Evolutionary conservation across 345 rosid genomes (phyloP).

Genomic region (Bruguiera parviflora): DNA sequence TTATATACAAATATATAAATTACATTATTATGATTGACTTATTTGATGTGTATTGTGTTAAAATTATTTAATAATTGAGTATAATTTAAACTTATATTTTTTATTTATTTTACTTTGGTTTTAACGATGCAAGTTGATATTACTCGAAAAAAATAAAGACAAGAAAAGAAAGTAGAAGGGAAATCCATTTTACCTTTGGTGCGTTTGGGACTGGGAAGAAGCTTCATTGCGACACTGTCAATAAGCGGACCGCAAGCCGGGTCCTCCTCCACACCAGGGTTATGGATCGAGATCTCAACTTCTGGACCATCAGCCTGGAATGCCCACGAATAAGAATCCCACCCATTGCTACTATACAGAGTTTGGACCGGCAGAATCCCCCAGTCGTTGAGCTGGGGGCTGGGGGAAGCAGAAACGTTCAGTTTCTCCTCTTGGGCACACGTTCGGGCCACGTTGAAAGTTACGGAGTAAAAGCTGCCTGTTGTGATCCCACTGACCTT

Average conservation of each 20-base stretch:
- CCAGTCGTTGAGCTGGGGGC: conserved; percentile 35
- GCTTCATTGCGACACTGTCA: conserved; percentile 60
- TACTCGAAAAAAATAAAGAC: no score
- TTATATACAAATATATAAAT: no score
- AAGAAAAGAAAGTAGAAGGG: no score
- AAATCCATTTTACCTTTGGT: conserved; percentile 25
- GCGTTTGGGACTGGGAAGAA: conserved; percentile 43
- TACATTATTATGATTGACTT: no score
- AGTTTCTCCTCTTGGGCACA: conserved; percentile 81
- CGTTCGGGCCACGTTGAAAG: conserved; percentile 73
- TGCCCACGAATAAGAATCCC: conserved; percentile 84
- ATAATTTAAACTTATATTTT: no score
- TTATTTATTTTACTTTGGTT: no score
- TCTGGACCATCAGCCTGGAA: conserved; percentile 47
- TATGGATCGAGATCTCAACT: conserved; percentile 56
- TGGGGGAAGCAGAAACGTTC: conserved; percentile 63
- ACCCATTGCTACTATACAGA: conserved; percentile 73
- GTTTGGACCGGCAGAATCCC: conserved; percentile 82
- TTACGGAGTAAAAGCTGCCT: conserved; percentile 51
- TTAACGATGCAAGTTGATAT: no score
- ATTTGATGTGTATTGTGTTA: no score
- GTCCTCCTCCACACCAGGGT: conserved; percentile 68
- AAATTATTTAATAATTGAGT: no score
- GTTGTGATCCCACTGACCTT: conserved; percentile 37
- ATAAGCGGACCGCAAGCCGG: conserved; percentile 84